Evolutionary conservation across 768 basidiomycete genomes (phyloP), one percentile per base, ranked within the genome.

Genomic region (Mycena belliarum): DNA sequence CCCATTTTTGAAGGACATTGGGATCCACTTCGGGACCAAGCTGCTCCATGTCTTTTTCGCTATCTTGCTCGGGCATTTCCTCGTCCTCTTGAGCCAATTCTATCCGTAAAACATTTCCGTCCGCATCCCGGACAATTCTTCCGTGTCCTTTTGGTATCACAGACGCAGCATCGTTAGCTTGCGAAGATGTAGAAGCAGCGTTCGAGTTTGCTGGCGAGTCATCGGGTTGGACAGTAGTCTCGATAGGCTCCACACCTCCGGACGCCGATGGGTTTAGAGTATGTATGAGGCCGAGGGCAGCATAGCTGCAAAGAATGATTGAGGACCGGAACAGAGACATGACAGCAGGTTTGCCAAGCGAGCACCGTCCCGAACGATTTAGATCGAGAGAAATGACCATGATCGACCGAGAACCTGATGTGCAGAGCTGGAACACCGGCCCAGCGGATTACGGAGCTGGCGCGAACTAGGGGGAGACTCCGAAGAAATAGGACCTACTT

Each of bases 111-210:
- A 95, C 78, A 61, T 87, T 88, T 26, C 95, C 95, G 3, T 81
- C 75, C 35, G 79, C 85, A 70, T 95, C 94, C 45, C 93, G 81
- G 49, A 93, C 71, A 64, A 98, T 95, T 67, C 85, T 82, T 28
- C 93, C 95, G 68, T 83, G 88, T 2, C 90, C 89, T 64, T 77
- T 83, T 14, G 82, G 84, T 46, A 84, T 74, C 25, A 69, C 55
- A 52, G 66, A 61, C 32, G 69, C 42, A 32, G 68, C 54, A 45
- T 50, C 46, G 25, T 50, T 48, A 28, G 65, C 28, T 38, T 46
- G 47, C 53, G 57, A 61, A 33, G 45, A 45, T 37, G 51, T 54
- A 33, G 61, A 51, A 53, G 41, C 49, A 37, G n/a, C 52, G 43
- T 38, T 58, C 48, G 52, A 50, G 51, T 68, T 59, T 28, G 53